Base-by-base conservation (phyloP, 805 yeast genomes). In the Clavispora phyllophila region DNA sequence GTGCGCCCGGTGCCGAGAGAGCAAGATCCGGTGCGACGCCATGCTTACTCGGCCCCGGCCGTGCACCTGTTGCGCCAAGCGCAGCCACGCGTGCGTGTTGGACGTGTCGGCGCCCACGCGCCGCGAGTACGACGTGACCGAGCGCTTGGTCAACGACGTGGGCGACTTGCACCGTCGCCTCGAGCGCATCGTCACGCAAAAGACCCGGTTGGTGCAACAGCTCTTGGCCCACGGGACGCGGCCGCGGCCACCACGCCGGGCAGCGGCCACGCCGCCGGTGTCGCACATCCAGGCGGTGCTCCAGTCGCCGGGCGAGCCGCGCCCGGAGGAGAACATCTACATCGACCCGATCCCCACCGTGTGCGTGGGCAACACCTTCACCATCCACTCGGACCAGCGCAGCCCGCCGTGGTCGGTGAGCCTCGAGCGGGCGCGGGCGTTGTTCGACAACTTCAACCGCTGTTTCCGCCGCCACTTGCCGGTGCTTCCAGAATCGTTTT, bases 11-110 rank as follows among this genome's bases (percentile, higher is more conserved):
- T 82, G 88, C 58, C 68, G 87, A 27, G 76, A 76, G 53, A 83
- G 80, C 51, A 82, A 82, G 57, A 80, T 82, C 14, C 79, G 74
- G 53, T 82, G 88, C 59, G 82, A 82, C 54, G 82, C 82, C 10
- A 48, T 61, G 12, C 54, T 55, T 19, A 73, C 78, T 13, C 60
- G 67, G 27, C 87, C 87, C 3, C 55, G 60, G 19, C 75, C 84
- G 0, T 82, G 88, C 53, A 58, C 81, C 3, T 70, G 76, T 24
- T 82, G 88, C 56, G 49, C 64, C 5, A 77, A 73, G 55, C 70
- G 73, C 45, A 76, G 76, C 14, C 51, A 75, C 17, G 60, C 62
- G 22, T 82, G 88, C 54, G 70, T 71, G 36, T 63, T 81, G 36
- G 86, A 80, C 48, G 65, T 74, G 15, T 78, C 81, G 12, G 29